phyloP scores from a whole-genome alignment of 192 early-diverging fungal genomes.

The Entomortierella beljakovae region DNA sequence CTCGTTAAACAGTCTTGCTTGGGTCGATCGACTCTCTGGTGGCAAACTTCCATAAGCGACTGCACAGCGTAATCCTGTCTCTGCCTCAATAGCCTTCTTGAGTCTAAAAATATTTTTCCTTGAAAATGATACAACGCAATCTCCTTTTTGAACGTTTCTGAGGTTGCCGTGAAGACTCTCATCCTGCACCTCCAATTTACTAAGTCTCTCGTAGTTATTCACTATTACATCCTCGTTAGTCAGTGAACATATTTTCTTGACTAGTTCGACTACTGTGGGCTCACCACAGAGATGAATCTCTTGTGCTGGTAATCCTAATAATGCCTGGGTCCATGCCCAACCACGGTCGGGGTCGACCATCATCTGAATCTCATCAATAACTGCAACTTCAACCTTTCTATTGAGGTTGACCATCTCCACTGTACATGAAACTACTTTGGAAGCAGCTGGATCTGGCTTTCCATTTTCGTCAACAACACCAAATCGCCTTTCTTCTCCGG shows the following conservation, averaged over 20 bases:
- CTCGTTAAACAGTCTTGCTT: conserved; percentile 94
- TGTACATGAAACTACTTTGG: conserved; percentile 77
- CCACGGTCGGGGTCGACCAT: conserved; percentile 86
- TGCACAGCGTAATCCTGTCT: conserved; percentile 81
- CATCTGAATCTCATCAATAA: conserved; percentile 99
- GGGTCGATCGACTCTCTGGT: conserved; percentile 91
- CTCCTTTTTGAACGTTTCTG: conserved; percentile 76
- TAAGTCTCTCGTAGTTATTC: conserved; percentile 83
- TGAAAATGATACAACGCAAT: conserved; percentile 93
- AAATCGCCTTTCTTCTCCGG: conserved; percentile 87
- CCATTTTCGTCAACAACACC: conserved; percentile 55
- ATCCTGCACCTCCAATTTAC: conserved; percentile 66
- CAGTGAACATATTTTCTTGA: conserved; percentile 75
- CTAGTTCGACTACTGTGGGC: conserved; percentile 82
- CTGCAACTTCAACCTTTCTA: conserved; percentile 78
- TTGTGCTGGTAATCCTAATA: conserved; percentile 63
- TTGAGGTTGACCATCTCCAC: conserved; percentile 88
- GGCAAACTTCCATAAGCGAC: conserved; percentile 95
- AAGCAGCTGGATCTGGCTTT: conserved; percentile 26
- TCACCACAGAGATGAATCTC: conserved; percentile 97
- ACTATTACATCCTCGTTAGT: conserved; percentile 86
- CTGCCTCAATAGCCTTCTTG: conserved; percentile 81
- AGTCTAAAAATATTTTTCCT: conserved; percentile 82
- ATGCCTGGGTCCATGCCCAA: conserved; percentile 96
- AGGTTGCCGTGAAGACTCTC: conserved; percentile 68